Evolutionary conservation across 2,329 filamentous ascomycete species (phyloP).

Genomic region (Microdochium nivale): DNA sequence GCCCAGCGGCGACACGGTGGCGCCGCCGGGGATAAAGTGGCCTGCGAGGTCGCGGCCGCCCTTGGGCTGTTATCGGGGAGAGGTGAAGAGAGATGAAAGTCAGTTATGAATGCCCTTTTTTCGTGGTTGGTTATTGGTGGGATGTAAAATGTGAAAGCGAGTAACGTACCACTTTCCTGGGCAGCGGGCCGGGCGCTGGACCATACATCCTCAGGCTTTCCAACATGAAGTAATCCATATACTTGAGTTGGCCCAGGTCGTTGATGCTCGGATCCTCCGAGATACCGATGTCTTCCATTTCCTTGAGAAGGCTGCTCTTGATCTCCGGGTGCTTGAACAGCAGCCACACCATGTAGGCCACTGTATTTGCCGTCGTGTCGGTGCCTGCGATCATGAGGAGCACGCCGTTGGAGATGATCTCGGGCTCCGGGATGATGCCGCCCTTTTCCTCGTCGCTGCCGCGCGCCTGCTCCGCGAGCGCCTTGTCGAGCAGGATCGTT

Average conservation of each 20-base stretch:
- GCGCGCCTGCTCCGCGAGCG: not conserved
- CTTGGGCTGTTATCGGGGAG: conserved; percentile 10
- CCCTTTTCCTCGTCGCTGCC: too few species aligned
- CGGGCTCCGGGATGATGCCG: conserved; percentile 4
- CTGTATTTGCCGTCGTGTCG: conserved; percentile 35
- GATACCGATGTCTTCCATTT: conserved; percentile 17
- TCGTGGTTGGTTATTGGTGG: not conserved
- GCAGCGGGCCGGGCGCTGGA: conserved; percentile 24
- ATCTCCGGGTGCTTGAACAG: conserved; percentile 16
- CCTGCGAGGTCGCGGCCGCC: conserved; percentile 25
- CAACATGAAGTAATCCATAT: conserved; percentile 28
- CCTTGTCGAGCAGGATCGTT: not conserved
- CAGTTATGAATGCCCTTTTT: not conserved
- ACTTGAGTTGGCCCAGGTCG: conserved; percentile 21
- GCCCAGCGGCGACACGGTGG: conserved; percentile 27
- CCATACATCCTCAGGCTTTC: conserved; percentile 32
- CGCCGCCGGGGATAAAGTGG: conserved; percentile 25
- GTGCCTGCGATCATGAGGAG: conserved; percentile 27
- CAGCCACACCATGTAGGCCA: conserved; percentile 34
- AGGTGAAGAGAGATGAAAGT: not conserved
- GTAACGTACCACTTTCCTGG: conserved; percentile 18
- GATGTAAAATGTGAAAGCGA: too few species aligned
- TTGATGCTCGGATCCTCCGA: conserved; percentile 14
- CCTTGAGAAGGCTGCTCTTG: conserved; percentile 16
- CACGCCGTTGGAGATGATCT: conserved; percentile 28